Conservation (phyloP, 1,139 yeast genomes). For the Protomyces inundatus region DNA sequence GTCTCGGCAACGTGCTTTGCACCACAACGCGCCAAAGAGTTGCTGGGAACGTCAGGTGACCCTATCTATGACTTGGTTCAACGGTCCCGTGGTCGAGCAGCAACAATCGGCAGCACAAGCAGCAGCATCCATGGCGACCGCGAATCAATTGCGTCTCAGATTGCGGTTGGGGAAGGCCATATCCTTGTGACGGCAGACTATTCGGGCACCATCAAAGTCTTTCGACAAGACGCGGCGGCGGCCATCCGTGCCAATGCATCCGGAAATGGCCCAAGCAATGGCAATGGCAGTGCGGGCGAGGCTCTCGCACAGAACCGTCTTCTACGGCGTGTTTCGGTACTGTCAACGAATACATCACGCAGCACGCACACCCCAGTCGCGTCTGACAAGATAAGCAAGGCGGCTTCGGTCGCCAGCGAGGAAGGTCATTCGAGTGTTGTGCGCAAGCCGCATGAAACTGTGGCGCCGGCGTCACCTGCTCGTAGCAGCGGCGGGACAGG, state of each 20-base stretch:
- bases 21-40: slow-evolving; percentile 62
- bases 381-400: not conserved
- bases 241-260: not conserved
- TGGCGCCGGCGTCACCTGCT: slow-evolving; percentile 14
- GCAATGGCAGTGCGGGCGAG: not conserved
- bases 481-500: not conserved
- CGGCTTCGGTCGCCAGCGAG: slow-evolving; percentile 1
- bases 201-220: slow-evolving; percentile 66
- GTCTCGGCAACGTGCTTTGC: slow-evolving; percentile 78
- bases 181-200: slow-evolving; percentile 74
- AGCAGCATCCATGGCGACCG: not conserved
- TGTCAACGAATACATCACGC: not conserved
- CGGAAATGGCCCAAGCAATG: not conserved
- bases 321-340: not conserved
- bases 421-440: not conserved
- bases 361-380: not conserved
- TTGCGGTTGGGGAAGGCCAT: slow-evolving; percentile 36
- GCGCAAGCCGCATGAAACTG: slow-evolving; percentile 12
- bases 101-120: slow-evolving; percentile 1
- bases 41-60: slow-evolving; percentile 69
- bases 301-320: not conserved
- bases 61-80: slow-evolving; percentile 47
- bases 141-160: slow-evolving; percentile 13
- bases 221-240: slow-evolving; percentile 67
- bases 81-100: slow-evolving; percentile 1